Base-by-base conservation (phyloP, 1,284 basidiomycete species). In the Ustilago cynodontis region DNA sequence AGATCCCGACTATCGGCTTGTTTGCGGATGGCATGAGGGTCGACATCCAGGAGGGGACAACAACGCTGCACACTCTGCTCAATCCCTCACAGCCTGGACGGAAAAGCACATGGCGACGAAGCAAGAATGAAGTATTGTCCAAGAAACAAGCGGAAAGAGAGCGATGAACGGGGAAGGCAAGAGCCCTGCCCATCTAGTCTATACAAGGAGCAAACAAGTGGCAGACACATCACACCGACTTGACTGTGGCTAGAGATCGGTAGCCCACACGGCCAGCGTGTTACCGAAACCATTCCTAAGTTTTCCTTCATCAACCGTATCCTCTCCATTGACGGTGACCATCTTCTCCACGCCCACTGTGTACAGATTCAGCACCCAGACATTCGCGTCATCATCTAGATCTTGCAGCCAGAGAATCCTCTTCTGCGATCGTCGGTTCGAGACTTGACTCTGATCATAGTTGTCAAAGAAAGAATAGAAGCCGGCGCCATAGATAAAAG, bases 391-490 rank as follows among this genome's bases (percentile, higher is more conserved):
- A 11, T 28, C 20, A 18, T 31, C 4, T 39, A 62, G 20, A 31
- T 69, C 59, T 20, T 83, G 69, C 9, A 83, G 45, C 55, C 64
- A 65, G 31, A 80, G 66, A 18, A 81, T 63, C 50, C 68, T 71
- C 43, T 73, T 71, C 35, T 83, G 82, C 39, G 80, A 83, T 3
- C 65, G 54, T 35, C 79, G 61, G 1, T 52, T 61, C 0, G 73
- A 52, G 16, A 81, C 65, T 10, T 71, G 55, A 18, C 53, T 60
- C 55, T 80, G 77, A 18, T 62, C 60, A 43, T 83, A 83, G 43
- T 76, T 71, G 59, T 81, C 67, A 29, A 83, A 83, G 66, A 82
- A 83, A 3, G 72, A 77, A 39, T 82, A 83, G 13, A 82, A 65
- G 3, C 79, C 82, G 1, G 79, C 69, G 13, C 79, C 81, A 29